Base-by-base conservation (phyloP, 768 basidiomycete species). In the Boletus tomentosulus region DNA sequence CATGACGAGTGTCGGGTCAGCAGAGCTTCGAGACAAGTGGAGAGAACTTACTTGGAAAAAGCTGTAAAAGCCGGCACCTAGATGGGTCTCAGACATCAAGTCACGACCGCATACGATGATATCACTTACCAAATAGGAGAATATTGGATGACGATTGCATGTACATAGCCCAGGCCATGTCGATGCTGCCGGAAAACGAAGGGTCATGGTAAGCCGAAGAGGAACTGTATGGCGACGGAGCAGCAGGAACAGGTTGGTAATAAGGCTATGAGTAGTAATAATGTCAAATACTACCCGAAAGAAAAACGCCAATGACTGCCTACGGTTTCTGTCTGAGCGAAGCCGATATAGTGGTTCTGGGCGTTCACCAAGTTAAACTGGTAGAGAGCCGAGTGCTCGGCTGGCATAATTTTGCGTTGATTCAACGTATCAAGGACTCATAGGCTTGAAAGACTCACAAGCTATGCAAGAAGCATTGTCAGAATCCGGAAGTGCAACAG, bases 251-350 rank as follows among this genome's bases (percentile, higher is more conserved):
- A 10, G 30, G 30, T 9, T 31, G 30, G 8, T 31, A 80, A 60
- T 80, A 80, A 1, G 78, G 75, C 78, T 78, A 19, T 19, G 19
- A 19, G 19, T 42, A 34, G 33, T 1, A 16, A 30, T 19, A 3
- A 2, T 8, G 13, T 44, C 34, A 45, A 25, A n/a, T 30, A 15
- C 13, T 24, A 12, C 30, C 30, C 2, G 19, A 34, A 48, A 43
- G 39, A 44, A 54, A 47, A 2, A 24, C 3, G 19, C 16, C 22
- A 27, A 41, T 3, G 44, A 43, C 35, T 6, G 30, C 62, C 12
- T 53, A 78, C 77, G 1, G 76, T 76, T 58, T 81, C 80, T 1
- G 79, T 81, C 57, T 82, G 80, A 13, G 74, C 74, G 38, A 81
- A 60, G 0, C 78, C 79, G 8, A 79, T 71, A 50, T 74, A 82